These are phyloP conservation scores for Cadophora gregata DNA, from an alignment of 2,329 filamentous ascomycete species.

Conservation along the genomic window DNA sequence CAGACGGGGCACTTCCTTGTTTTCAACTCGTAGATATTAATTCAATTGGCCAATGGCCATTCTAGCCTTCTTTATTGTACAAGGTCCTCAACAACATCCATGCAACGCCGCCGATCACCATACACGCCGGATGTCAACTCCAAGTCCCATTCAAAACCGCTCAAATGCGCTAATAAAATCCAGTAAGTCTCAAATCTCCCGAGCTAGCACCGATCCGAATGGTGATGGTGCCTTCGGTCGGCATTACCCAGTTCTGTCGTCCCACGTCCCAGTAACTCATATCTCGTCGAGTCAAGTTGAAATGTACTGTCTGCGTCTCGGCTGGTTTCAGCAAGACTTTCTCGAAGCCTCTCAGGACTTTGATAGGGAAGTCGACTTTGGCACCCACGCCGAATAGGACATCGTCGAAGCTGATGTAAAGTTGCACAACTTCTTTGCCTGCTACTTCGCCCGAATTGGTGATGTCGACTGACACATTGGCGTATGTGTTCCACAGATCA, in stretches of 20 bases:
- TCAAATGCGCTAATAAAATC: conserved; percentile 35
- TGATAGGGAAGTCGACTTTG: conserved; percentile 64
- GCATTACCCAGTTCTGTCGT: conserved; percentile 69
- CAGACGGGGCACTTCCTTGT: background rate
- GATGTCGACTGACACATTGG: conserved; percentile 59
- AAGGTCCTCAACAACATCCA: background rate
- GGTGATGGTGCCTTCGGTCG: conserved; percentile 51
- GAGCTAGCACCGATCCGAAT: conserved; percentile 50
- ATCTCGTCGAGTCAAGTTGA: conserved; percentile 64
- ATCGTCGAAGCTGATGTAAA: conserved; percentile 55
- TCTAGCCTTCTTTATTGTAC: conserved; percentile 6
- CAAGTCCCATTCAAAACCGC: background rate
- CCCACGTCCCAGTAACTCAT: conserved; percentile 68
- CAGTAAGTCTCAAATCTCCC: conserved; percentile 44
- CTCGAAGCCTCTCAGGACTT: conserved; percentile 75
- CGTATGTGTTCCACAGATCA: conserved; percentile 60
- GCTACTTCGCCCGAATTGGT: conserved; percentile 61
- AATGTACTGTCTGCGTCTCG: conserved; percentile 53
- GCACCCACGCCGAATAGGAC: conserved; percentile 32
- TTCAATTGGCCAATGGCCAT: background rate
- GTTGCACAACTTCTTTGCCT: conserved; percentile 61
- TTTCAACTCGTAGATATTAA: background rate
- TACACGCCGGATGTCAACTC: background rate
- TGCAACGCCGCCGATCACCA: background rate
- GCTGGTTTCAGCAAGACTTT: conserved; percentile 60